Evolutionary conservation across 257 asterid species (phyloP), one percentile per base, ranked within the genome.

Genomic region (Penstemon barbatus): DNA sequence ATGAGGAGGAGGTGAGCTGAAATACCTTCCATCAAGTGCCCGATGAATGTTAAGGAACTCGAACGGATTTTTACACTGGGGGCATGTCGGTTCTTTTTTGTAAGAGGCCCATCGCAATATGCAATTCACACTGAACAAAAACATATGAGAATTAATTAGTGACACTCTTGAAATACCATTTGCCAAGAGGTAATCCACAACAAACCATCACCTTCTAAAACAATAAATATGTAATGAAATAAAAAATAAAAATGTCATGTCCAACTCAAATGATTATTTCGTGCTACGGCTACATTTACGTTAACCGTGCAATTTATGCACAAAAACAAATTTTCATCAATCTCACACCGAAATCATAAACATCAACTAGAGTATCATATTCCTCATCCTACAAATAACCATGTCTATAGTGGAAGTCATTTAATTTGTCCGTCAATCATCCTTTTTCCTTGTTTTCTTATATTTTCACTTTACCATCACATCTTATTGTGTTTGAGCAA

Each of bases 21-120:
- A 70, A 41, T 84, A 90, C 98, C 96, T 88, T 65, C 98, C 98
- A 80, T 93, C 97, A 72, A 93, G 96, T n/a, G 89, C 75, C 11
- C 96, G 98, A 67, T 84, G 95, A 78, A 93, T 54, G 66, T 84
- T 68, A 41, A 93, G 97, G 78, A 81, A 86, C 78, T 85, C 80
- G 64, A 93, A 93, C 43, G 89, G 94, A 61, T 75, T 71, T 71
- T 90, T 93, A 73, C 98, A 93, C 79, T 90, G 97, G 18, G 98
- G 98, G 72, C 97, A 90, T 9, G 88, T 84, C 10, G 92, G 85
- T 59, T 90, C 86, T 53, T 79, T 84, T 73, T 93, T 90, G 92
- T 80, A 85, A 7, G 97, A 75, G 56, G 96, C 96, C 97, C 98
- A 93, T 7, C 88, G 86, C 70, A 93, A 82, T 76, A 90, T 93